Percentiles rank a stretch among this genome's conserved stretches.
These are phyloP conservation scores for Hibiscus tridactylites DNA, from an alignment of 345 rosid species.

Conservation along the genomic window DNA sequence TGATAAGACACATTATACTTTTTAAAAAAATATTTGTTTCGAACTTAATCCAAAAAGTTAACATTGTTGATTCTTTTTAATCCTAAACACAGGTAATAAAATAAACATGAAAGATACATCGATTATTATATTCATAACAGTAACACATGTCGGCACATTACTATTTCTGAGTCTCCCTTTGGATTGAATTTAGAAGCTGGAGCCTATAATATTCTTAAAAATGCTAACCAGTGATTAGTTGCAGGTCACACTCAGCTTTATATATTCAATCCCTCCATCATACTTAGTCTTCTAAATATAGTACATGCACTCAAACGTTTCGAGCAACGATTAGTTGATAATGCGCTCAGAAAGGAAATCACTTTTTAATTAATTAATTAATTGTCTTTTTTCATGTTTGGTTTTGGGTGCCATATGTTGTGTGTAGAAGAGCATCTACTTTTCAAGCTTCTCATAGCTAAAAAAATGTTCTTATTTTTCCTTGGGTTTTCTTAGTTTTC, in stretches of 20 bases:
- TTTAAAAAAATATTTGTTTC: too few species aligned
- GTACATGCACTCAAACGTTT: background rate
- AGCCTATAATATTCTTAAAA: background rate
- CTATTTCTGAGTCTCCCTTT: background rate
- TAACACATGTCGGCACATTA: background rate
- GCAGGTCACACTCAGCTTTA: background rate
- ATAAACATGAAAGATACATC: too few species aligned
- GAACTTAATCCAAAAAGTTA: too few species aligned
- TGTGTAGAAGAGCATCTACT: too few species aligned
- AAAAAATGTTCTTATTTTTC: too few species aligned
- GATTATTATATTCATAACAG: background rate
- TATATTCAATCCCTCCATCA: background rate
- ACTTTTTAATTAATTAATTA: background rate
- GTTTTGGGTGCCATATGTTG: background rate
- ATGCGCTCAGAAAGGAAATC: background rate
- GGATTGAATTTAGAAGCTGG: background rate
- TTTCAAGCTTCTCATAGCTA: too few species aligned
- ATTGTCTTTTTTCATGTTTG: background rate
- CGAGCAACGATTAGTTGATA: background rate
- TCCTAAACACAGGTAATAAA: too few species aligned
- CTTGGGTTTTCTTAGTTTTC: too few species aligned
- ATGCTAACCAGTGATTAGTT: background rate
- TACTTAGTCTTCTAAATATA: background rate
- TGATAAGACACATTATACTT: too few species aligned
- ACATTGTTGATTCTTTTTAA: too few species aligned